phyloP scores from a whole-genome alignment of 129 eudicot genomes.

The Scalesia atractyloides region DNA sequence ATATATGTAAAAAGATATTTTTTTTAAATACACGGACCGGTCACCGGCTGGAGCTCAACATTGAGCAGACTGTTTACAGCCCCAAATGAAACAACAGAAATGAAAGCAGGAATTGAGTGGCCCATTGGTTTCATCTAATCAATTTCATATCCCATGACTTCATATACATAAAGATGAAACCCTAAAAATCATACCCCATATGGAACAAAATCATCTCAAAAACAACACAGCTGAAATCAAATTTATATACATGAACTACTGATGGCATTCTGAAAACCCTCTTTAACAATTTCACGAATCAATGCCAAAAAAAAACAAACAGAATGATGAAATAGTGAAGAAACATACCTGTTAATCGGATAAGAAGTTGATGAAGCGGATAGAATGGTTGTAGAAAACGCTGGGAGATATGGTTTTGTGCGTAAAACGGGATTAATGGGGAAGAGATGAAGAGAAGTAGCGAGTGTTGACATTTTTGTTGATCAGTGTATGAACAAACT shows the following conservation, averaged over 20 bases:
- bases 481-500: background rate
- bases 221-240: background rate
- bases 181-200: background rate
- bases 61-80: too few species aligned
- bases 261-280: too few species aligned
- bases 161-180: background rate
- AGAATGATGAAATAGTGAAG: background rate
- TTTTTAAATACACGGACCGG: too few species aligned
- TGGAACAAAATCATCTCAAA: background rate
- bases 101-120: background rate
- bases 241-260: background rate
- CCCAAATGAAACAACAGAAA: background rate
- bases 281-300: too few species aligned
- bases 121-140: background rate
- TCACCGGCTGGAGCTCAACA: too few species aligned
- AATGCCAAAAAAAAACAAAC: too few species aligned
- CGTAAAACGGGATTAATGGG: conserved; percentile 11
- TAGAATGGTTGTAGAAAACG: conserved; percentile 12
- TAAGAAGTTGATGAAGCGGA: conserved; percentile 37
- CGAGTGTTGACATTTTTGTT: conserved; percentile 24
- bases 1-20: too few species aligned
- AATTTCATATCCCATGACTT: background rate
- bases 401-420: conserved; percentile 15
- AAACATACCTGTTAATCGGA: conserved; percentile 30
- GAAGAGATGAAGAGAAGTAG: conserved; percentile 24